Conservation (phyloP, 2,329 filamentous ascomycete genomes). For the Verticillium nubilum region DNA sequence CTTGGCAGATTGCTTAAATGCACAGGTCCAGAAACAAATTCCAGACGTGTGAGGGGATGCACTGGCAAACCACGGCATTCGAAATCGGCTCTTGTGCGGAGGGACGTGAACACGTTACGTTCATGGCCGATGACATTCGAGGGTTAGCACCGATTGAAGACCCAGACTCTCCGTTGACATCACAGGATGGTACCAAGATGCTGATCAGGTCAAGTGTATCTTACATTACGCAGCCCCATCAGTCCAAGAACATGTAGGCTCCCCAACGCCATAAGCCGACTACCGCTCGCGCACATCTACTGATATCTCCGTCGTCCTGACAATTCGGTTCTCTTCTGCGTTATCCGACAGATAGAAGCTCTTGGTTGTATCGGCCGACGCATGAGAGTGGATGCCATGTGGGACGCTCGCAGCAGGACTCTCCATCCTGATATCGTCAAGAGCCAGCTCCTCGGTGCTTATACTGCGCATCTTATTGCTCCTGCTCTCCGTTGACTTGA, state of each 20-base stretch:
- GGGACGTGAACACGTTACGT: too few relatives aligned
- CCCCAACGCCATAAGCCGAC: not conserved
- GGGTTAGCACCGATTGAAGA: too few relatives aligned
- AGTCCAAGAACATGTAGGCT: not conserved
- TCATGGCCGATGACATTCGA: too few relatives aligned
- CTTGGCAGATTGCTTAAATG: too few relatives aligned
- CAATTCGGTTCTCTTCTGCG: slow-evolving; percentile 1
- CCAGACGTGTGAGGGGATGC: too few relatives aligned
- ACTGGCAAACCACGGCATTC: too few relatives aligned
- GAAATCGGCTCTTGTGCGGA: too few relatives aligned
- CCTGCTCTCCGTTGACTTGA: slow-evolving; percentile 7
- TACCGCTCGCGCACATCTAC: not conserved
- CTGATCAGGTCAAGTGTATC: not conserved
- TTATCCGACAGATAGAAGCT: not conserved
- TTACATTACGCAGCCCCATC: not conserved
- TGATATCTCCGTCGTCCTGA: slow-evolving; percentile 6
- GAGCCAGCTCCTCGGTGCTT: slow-evolving; percentile 18
- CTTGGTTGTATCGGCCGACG: slow-evolving; percentile 1
- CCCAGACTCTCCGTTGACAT: too few relatives aligned
- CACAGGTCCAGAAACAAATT: too few relatives aligned
- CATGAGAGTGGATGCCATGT: slow-evolving; percentile 3
- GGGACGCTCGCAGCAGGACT: not conserved
- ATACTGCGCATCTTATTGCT: slow-evolving; percentile 8
- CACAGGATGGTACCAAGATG: too few relatives aligned
- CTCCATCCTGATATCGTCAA: slow-evolving; percentile 11